These are phyloP conservation scores for Neurospora intermedia DNA, from an alignment of 495 filamentous ascomycete genomes.

Conservation along the genomic window DNA sequence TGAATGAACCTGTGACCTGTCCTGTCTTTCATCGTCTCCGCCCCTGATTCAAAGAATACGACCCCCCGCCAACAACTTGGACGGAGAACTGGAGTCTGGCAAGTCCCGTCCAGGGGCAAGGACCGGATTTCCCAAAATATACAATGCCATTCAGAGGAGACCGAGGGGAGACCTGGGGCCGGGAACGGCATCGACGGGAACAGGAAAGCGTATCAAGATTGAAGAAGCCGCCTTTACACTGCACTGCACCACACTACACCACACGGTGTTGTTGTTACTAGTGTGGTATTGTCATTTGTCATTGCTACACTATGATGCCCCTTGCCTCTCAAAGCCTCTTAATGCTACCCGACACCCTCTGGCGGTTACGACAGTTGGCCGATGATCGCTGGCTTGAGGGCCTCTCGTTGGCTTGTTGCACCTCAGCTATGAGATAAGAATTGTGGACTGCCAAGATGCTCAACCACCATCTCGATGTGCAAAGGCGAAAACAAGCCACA, in stretches of 20 bases:
- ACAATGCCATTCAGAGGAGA: not conserved
- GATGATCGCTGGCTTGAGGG: not conserved
- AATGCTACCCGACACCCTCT: not conserved
- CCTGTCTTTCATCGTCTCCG: not conserved
- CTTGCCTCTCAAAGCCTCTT: not conserved
- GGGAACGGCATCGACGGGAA: not conserved
- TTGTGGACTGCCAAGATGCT: not conserved
- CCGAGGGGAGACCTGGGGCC: not conserved
- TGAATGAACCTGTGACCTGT: not conserved
- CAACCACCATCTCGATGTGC: not conserved
- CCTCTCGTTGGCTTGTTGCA: not conserved
- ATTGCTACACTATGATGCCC: not conserved
- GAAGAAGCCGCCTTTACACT: not conserved
- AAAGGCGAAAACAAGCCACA: not conserved
- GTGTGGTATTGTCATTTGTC: not conserved
- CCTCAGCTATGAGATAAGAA: not conserved
- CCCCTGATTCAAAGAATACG: not conserved
- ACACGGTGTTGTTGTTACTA: not conserved
- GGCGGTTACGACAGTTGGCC: not conserved
- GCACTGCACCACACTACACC: not conserved
- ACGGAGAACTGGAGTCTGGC: not conserved
- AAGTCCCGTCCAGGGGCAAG: not conserved
- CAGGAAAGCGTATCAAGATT: not conserved
- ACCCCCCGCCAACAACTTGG: not conserved
- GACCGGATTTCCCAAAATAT: not conserved